Evolutionary conservation across 2,329 filamentous ascomycete genomes (phyloP), one percentile per base, ranked within the genome.

Genomic region (Xylariaceae sp.): DNA sequence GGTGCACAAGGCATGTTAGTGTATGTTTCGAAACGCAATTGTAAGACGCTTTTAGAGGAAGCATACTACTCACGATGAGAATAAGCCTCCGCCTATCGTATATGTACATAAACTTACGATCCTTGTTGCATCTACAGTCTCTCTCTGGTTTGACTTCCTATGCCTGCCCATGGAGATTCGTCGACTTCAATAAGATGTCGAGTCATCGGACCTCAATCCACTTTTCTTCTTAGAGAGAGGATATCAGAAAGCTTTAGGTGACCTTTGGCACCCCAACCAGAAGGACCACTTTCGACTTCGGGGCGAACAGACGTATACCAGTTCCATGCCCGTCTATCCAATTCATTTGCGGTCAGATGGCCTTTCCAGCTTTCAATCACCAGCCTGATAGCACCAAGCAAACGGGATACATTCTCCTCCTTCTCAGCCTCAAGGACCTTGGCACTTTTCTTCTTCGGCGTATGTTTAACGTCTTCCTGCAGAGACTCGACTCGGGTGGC

Each of bases 201-300:
- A 27, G 22, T 27, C 22, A 27, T 27, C 22, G 22, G 22, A 27
- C 22, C 7, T 27, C 22, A 27, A 27, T 27, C 22, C 22, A 27
- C 52, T 33, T 63, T 72, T 45, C 77, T 72, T 49, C 78, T 75
- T 54, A 89, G 61, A 9, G 75, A 75, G 55, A 91, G 65, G 38
- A 95, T 88, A 56, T 82, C 81, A 12, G 71, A 71, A 33, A 95
- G 65, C 57, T 75, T 82, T 27, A 95, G 73, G 47, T 74, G 71
- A 1, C 87, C 89, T 67, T 92, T 94, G 11, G 86, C 87, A 27
- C 90, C 90, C 90, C 90, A 95, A 1, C 90, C 90, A 17, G 82
- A 80, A 42, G 81, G 80, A 0, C 90, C 90, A 49, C 76, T 70
- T 51, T 87, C 83, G 2, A 95, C 86, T 17, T 89, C 84, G 1